Base-by-base conservation (phyloP, 768 basidiomycete species). In the Serendipita indica region DNA sequence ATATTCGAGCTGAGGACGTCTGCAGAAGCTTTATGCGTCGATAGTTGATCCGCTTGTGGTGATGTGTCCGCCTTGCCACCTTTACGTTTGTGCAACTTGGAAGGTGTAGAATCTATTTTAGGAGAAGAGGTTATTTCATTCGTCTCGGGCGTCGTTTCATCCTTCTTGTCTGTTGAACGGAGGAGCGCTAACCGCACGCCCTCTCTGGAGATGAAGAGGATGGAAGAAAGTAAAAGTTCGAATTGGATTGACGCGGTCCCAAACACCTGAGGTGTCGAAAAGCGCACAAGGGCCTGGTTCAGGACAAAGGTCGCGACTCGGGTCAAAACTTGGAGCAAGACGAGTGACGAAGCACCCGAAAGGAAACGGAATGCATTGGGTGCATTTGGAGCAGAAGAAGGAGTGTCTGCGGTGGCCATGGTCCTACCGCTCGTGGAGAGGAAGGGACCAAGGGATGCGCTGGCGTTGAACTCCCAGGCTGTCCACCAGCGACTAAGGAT, bases 161-260 rank as follows among this genome's bases (percentile, higher is more conserved):
- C 59, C 33, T 65, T 60, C 22, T 67, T 61, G 2, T 18, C 69
- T 62, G 61, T 69, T 67, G 33, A 20, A 49, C 74, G 79, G 14
- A 96, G 74, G 3, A 96, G 76, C 3, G 88, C 82, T 67, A 85
- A 89, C 37, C 96, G 77, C 5, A 98, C 78, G 16, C 93, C 94
- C 69, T 99, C 96, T n/a, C 96, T 77, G 33, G 85, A 84, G 5
- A 98, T 75, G 69, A 98, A 97, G 41, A 98, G 75, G 65, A 93
- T 87, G 10, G 91, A 91, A 64, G 84, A 88, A 45, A 88, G 77
- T 25, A 98, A 67, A 27, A 97, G 79, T 68, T 98, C 96, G 69
- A 98, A 91, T 65, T 96, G 93, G 62, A 99, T 86, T 0, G 90
- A 81, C 14, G 89, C 91, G 0, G 88, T 91, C 7, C 94, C 77